Percentiles rank a stretch among this genome's conserved stretches.
These are phyloP conservation scores for Ophiostoma sp. DNA, from an alignment of 2,329 filamentous ascomycete species.

Conservation along the genomic window DNA sequence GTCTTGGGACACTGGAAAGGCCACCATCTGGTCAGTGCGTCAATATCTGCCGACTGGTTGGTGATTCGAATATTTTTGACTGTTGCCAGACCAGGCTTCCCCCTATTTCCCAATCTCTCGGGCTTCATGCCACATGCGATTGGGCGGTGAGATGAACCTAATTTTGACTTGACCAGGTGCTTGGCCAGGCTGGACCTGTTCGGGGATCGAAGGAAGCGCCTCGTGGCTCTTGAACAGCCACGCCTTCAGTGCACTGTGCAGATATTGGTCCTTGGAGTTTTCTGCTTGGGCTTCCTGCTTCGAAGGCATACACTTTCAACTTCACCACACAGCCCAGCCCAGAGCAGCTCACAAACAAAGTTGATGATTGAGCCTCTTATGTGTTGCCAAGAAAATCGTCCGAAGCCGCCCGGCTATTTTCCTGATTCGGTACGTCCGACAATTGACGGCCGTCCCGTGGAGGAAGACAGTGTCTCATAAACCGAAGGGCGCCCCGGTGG, in stretches of 20 bases:
- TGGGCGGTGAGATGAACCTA: conserved; percentile 8
- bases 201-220: background rate
- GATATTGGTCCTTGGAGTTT: background rate
- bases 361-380: background rate
- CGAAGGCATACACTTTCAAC: background rate
- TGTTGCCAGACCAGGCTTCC: background rate
- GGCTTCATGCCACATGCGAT: background rate
- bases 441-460: background rate
- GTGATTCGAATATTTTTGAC: background rate
- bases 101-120: background rate
- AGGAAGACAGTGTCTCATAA: background rate
- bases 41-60: background rate
- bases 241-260: background rate
- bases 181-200: background rate
- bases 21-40: conserved; percentile 1
- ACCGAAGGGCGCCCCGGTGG: background rate
- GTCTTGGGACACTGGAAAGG: background rate
- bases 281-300: background rate
- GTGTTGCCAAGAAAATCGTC: background rate
- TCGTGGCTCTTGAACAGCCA: background rate
- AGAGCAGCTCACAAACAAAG: background rate
- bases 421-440: background rate
- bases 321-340: background rate
- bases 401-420: background rate
- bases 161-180: background rate